Percentiles rank a stretch among this genome's conserved stretches.
Evolutionary conservation across 2,329 filamentous ascomycete species (phyloP).

Genomic region (Fusarium sp.): DNA sequence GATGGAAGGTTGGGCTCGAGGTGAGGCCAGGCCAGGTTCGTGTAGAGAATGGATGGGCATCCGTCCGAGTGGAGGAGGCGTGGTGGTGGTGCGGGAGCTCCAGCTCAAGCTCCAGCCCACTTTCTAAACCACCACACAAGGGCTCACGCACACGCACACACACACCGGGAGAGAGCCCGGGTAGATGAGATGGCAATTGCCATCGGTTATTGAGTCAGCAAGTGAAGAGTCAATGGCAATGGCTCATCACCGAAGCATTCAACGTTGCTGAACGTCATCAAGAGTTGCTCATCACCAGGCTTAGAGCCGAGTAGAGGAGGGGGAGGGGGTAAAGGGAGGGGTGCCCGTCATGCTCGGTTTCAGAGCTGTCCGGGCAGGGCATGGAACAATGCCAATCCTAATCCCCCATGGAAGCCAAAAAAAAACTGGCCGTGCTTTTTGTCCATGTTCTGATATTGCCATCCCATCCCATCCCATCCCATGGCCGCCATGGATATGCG

Average conservation of each 20-base stretch:
- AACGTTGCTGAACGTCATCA: conserved; percentile 32
- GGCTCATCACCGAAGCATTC: conserved; percentile 2
- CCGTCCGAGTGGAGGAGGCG: conserved; percentile 13
- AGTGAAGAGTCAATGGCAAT: neutral
- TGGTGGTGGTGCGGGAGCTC: conserved; percentile 15
- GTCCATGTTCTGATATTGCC: neutral
- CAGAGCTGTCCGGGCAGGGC: conserved; percentile 12
- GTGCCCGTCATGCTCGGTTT: conserved; percentile 20
- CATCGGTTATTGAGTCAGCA: neutral
- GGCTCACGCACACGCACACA: neutral
- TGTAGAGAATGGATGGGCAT: conserved; percentile 2
- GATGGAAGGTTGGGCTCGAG: neutral
- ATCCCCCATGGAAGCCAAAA: conserved; percentile 14
- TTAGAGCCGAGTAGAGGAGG: conserved; percentile 6
- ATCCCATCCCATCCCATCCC: neutral
- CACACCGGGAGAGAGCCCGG: neutral
- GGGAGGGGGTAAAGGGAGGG: neutral
- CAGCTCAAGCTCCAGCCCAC: conserved; percentile 40
- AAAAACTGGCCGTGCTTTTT: conserved; percentile 14
- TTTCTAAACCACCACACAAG: conserved; percentile 21
- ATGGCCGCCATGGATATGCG: neutral
- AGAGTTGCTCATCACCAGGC: conserved; percentile 16
- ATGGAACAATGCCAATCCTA: conserved; percentile 18
- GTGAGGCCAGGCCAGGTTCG: conserved; percentile 19
- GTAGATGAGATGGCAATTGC: neutral